Conservation (phyloP, 2,329 filamentous ascomycete genomes). For the Penicillium sp. region DNA sequence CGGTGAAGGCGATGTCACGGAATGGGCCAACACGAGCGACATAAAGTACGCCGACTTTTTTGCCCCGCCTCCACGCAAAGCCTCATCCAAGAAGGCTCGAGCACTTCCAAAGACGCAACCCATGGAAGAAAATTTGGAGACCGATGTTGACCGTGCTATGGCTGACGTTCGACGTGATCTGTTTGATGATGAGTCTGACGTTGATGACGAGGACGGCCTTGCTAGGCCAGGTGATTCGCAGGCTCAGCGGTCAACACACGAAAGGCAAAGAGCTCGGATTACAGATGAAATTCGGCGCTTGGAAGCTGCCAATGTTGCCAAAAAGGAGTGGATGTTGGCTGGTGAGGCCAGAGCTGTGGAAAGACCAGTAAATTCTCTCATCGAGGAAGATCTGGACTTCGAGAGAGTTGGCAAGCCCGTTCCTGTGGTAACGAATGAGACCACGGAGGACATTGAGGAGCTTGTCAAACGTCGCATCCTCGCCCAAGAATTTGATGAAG, state of each 20-base stretch:
- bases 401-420: conserved; percentile 93
- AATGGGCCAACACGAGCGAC: conserved; percentile 71
- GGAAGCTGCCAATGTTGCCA: conserved; percentile 81
- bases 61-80: conserved; percentile 71
- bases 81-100: conserved; percentile 49
- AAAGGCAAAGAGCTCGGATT: conserved; percentile 77
- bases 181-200: conserved; percentile 64
- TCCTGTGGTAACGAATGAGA: conserved; percentile 84
- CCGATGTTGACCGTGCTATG: conserved; percentile 76
- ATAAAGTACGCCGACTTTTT: conserved; percentile 93
- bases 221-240: conserved; percentile 49
- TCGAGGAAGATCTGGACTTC: conserved; percentile 93
- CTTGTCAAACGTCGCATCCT: conserved; percentile 92
- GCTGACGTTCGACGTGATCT: conserved; percentile 80
- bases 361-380: conserved; percentile 80
- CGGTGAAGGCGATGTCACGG: conserved; percentile 54
- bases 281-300: conserved; percentile 85
- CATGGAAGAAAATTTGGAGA: conserved; percentile 47
- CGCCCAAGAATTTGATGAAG: conserved; percentile 85
- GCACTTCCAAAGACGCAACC: conserved; percentile 51
- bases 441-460: conserved; percentile 85
- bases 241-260: conserved; percentile 61
- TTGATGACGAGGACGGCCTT: conserved; percentile 58
- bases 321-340: conserved; percentile 81
- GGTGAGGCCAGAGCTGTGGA: conserved; percentile 81